Evolutionary conservation across 176 grass and related monocot species (phyloP), one percentile per base, ranked within the genome.

Genomic region (Zoysia japonica): DNA sequence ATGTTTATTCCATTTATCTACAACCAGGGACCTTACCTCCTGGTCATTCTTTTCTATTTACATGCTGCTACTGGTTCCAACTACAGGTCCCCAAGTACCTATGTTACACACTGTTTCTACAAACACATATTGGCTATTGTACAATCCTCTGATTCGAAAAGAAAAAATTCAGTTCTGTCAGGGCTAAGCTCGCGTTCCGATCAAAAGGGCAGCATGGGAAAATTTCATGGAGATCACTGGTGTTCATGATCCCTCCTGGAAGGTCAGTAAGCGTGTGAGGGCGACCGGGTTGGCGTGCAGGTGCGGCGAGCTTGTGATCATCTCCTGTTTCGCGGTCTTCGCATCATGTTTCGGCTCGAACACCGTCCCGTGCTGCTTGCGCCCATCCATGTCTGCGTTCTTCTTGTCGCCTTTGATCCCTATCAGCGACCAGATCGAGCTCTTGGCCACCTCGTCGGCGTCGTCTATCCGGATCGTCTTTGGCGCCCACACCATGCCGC

Each of bases 391-490:
- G n/a, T 20, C 50, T 2, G 11, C 51, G 3, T 37, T 78, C 38
- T 46, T 20, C 49, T 78, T 85, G 60, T 84, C 74, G 16, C 63
- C 82, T 37, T 47, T 83, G 41, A 80, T 49, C 14, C 82, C 80
- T 8, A 97, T 65, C 11, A 91, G 80, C 0, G 93, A 39, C 86
- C 86, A 84, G 50, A 93, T 89, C 0, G 90, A 97, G 77, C 88
- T 91, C 86, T 68, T 89, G 45, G 93, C 86, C 17, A 89, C 86
- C 83, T 93, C 90, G 17, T 91, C 90, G 0, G 78, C 83, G 63
- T 91, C 87, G 64, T 93, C 85, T 1, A 97, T 97, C 78, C 90
- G 85, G 62, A 90, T 68, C 2, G 85, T 93, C 72, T 88, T 93
- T 1, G 93, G 93, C 16, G 80, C 71, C 88, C 85, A 90, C 48